Evolutionary conservation across 495 filamentous ascomycete genomes (phyloP).

Genomic region (Penicillium goetzii): DNA sequence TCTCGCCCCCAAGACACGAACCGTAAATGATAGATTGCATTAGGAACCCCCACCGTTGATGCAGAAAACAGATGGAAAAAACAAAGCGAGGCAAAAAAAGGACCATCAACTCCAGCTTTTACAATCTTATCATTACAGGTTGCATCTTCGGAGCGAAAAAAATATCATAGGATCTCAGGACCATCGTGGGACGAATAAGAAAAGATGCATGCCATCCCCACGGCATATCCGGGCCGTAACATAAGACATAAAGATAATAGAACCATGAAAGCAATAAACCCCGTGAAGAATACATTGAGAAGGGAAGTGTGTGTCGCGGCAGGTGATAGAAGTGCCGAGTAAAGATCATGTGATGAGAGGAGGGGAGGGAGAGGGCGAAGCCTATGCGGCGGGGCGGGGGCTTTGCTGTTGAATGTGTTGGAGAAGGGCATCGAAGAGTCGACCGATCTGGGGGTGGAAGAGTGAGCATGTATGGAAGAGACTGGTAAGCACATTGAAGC

Average conservation of each 20-base stretch:
- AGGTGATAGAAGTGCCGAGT: conserved; percentile 7
- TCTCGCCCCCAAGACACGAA: conserved; percentile 6
- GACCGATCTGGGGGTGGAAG: conserved; percentile 43
- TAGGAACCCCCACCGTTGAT: conserved; percentile 29
- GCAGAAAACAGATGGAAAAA: conserved; percentile 20
- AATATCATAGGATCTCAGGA: conserved; percentile 42
- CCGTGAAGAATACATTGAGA: conserved; percentile 38
- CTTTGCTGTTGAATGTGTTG: conserved; percentile 57
- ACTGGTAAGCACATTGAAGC: conserved; percentile 13
- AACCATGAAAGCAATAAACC: conserved; percentile 29
- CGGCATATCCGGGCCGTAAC: conserved; percentile 33
- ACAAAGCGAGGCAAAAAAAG: background rate
- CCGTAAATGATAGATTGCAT: conserved; percentile 27
- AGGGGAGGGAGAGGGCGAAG: conserved; percentile 19
- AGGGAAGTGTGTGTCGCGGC: conserved; percentile 11
- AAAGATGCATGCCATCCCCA: conserved; percentile 39
- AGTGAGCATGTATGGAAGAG: conserved; percentile 16
- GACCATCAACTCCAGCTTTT: conserved; percentile 41
- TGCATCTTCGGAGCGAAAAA: conserved; percentile 32
- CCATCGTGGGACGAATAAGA: conserved; percentile 35
- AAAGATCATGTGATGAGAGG: conserved; percentile 16
- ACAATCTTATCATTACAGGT: conserved; percentile 48
- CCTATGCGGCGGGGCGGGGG: conserved; percentile 46
- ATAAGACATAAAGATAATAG: conserved; percentile 29
- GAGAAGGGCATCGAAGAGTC: conserved; percentile 54